Percentiles rank a stretch among this genome's conserved stretches.
Conservation (phyloP, 257 asterid species). For the Datura wrightii region DNA sequence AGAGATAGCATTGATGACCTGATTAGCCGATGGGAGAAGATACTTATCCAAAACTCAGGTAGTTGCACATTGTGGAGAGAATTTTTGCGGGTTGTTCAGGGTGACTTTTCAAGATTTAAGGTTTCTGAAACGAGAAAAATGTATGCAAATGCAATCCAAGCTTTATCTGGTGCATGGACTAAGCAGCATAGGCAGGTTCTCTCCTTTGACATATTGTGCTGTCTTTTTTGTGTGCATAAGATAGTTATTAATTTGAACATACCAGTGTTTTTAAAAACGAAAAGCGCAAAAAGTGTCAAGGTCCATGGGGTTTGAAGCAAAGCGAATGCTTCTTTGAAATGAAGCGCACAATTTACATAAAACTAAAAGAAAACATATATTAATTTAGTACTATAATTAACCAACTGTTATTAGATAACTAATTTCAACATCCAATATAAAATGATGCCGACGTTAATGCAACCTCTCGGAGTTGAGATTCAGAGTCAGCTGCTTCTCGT, state of each 20-base stretch:
- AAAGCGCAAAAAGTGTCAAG: background rate
- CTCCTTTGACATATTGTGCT: constrained; percentile 46
- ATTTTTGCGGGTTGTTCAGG: constrained; percentile 76
- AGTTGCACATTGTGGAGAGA: constrained; percentile 90
- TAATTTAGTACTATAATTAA: background rate
- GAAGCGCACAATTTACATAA: background rate
- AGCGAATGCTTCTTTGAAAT: background rate
- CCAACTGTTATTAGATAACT: background rate
- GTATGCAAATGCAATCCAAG: constrained; percentile 87
- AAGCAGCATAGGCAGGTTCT: constrained; percentile 99
- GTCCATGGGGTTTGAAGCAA: background rate
- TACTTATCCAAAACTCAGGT: constrained; percentile 74
- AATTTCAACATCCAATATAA: background rate
- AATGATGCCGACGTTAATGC: background rate
- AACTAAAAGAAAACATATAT: background rate
- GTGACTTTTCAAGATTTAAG: constrained; percentile 95
- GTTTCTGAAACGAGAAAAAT: constrained; percentile 92
- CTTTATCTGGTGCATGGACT: constrained; percentile 84
- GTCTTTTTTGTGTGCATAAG: constrained; percentile 19
- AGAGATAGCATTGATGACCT: constrained; percentile 76
- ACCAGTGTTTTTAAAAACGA: background rate
- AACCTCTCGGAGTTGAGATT: background rate
- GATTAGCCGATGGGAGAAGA: constrained; percentile 90
- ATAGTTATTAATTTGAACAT: background rate
- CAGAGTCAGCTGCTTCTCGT: background rate